A percentile compares a stretch with the other conserved stretches of the same genome.
Conservation (phyloP, 768 basidiomycete genomes). For the Leccinum boreale region DNA sequence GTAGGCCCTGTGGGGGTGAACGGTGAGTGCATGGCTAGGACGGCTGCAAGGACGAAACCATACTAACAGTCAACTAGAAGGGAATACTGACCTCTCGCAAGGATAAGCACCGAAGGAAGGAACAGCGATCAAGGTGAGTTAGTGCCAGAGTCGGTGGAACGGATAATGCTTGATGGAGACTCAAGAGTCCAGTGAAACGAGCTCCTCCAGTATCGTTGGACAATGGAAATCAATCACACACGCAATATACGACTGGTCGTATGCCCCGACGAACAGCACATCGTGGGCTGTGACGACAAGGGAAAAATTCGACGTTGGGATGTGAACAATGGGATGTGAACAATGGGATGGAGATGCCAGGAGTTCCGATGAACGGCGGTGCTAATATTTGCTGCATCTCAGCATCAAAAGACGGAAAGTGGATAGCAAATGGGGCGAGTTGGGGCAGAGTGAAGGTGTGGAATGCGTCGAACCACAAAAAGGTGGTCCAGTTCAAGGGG, state of each 20-base stretch:
- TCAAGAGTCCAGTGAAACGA: background rate
- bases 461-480: background rate
- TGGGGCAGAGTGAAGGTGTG: background rate
- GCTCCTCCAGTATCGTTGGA: background rate
- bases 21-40: too few species aligned
- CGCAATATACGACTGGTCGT: background rate
- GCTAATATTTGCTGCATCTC: background rate
- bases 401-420: background rate
- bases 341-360: background rate
- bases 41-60: background rate
- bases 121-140: background rate
- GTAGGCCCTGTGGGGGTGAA: background rate
- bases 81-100: background rate
- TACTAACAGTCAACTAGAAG: background rate
- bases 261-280: background rate
- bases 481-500: background rate
- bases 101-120: background rate
- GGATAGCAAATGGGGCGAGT: background rate
- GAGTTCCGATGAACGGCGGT: background rate
- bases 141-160: background rate
- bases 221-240: background rate
- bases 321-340: background rate
- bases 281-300: background rate
- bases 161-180: background rate
- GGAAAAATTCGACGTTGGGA: background rate